These are phyloP conservation scores for Yamadazyma nakazawae DNA, from an alignment of 805 yeast genomes.

Conservation along the genomic window DNA sequence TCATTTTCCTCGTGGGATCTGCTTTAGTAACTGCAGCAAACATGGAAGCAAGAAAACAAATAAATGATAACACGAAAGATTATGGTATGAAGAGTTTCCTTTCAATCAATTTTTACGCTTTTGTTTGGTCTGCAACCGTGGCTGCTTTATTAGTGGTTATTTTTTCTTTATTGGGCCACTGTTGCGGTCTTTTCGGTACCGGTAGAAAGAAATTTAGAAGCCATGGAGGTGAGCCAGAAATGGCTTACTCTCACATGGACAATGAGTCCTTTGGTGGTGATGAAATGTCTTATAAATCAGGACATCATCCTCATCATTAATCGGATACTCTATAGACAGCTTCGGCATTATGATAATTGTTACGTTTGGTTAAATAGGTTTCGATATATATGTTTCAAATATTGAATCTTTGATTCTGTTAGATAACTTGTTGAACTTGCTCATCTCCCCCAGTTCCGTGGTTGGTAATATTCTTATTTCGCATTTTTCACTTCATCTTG, in stretches of 20 bases:
- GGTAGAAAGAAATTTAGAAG: constrained; percentile 28
- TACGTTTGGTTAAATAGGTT: constrained; percentile 2
- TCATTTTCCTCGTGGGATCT: constrained; percentile 46
- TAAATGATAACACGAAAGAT: constrained; percentile 45
- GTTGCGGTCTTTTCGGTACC: constrained; percentile 37
- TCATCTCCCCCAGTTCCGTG: background rate
- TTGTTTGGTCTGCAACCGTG: constrained; percentile 62
- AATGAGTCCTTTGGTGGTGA: constrained; percentile 2
- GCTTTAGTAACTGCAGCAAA: constrained; percentile 66
- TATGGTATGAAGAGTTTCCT: constrained; percentile 58
- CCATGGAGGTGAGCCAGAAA: constrained; percentile 16
- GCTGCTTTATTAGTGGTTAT: constrained; percentile 35
- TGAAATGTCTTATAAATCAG: constrained; percentile 4
- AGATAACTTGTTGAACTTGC: background rate
- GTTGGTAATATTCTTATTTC: background rate
- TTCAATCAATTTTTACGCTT: constrained; percentile 50
- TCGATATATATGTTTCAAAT: background rate
- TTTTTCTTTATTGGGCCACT: constrained; percentile 38
- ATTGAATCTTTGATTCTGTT: too few relatives aligned
- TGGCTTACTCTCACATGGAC: constrained; percentile 22
- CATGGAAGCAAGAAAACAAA: constrained; percentile 43
- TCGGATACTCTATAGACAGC: background rate
- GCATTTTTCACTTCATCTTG: background rate
- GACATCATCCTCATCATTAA: constrained; percentile 5
- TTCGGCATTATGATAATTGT: background rate